phyloP scores from a whole-genome alignment of 495 filamentous ascomycete species.

The Aspergillus kassunensis region DNA sequence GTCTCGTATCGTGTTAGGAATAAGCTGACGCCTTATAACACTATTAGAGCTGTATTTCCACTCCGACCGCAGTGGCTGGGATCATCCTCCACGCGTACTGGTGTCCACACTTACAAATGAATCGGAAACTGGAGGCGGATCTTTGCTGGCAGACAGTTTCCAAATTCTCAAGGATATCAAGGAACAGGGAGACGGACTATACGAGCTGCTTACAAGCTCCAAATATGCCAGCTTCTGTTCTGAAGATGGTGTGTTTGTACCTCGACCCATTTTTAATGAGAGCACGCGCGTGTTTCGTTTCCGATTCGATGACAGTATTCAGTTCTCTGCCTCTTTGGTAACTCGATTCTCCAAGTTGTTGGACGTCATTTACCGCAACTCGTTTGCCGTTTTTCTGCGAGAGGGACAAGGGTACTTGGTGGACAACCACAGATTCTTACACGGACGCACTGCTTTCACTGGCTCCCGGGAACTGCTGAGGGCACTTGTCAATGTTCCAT shows the following conservation, averaged over 20 bases:
- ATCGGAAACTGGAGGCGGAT: conserved; percentile 4
- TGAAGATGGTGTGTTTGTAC: conserved; percentile 10
- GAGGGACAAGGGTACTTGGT: conserved; percentile 12
- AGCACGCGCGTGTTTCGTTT: conserved; percentile 9
- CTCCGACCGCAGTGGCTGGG: conserved; percentile 13
- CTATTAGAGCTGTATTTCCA: conserved; percentile 10
- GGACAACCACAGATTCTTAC: conserved; percentile 13
- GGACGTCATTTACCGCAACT: conserved; percentile 7
- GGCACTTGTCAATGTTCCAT: conserved; percentile 8
- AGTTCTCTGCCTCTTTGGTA: conserved; percentile 9
- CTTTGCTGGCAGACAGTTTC: conserved; percentile 5
- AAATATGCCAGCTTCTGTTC: conserved; percentile 11
- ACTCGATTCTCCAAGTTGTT: conserved; percentile 4
- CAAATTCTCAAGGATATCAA: conserved; percentile 3
- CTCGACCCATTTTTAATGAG: conserved; percentile 9
- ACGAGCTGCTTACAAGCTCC: conserved; percentile 3
- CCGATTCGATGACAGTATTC: conserved; percentile 14
- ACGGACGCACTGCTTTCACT: conserved; percentile 12
- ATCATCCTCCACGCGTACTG: conserved; percentile 1
- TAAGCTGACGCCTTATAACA: not conserved
- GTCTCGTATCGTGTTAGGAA: not conserved
- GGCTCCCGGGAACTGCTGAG: conserved; percentile 10
- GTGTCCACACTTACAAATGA: conserved; percentile 9
- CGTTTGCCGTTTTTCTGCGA: conserved; percentile 6
- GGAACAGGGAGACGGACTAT: not conserved